Evolutionary conservation across 2,329 filamentous ascomycete species (phyloP), one percentile per base, ranked within the genome.

Genomic region (Emmonsiellopsis sp.): DNA sequence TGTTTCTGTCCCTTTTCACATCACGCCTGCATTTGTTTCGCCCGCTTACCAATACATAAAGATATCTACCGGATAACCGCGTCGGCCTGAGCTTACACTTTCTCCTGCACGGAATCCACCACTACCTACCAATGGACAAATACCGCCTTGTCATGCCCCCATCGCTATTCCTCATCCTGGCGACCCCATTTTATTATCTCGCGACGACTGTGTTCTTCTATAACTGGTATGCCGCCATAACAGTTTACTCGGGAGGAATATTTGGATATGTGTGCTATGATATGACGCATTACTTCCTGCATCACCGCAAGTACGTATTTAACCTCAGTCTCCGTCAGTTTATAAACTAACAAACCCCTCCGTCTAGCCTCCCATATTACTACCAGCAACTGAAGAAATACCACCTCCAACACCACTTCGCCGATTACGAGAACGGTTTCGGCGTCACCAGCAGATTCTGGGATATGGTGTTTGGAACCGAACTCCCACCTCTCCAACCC

Each of bases 41-140:
- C 54, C 21, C 53, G 52, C 65, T 67, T 59, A 65, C 34, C 46
- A 4, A 53, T 14, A 13, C 48, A 11, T 52, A 21, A 58, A 94
- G 88, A 47, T 88, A 84, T 65, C 85, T 98, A 9, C 93, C 93
- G 0, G 88, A 98, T 68, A 95, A 97, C 69, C 81, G 89, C 53
- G 85, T 88, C n/a, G 86, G 81, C 58, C 77, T 98, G 55, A 95
- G 89, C 0, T 62, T 86, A 17, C 93, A 98, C 69, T 98, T 98
- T 74, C 74, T 96, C 42, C 86, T 98, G 31, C 93, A 98, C 64
- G 93, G 93, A 58, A 88, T 98, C 58, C 93, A 98, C 67, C 93
- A 98, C 72, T 98, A 97, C 71, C 81, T 98, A 4, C 93, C 93
- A n/a, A 97, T 98, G 93, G 93, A 98, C 74, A 92, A 86, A 66